A percentile compares a stretch with the other conserved stretches of the same genome.
These are phyloP conservation scores for Obba rivulosa DNA, from an alignment of 768 basidiomycete genomes.

Conservation along the genomic window DNA sequence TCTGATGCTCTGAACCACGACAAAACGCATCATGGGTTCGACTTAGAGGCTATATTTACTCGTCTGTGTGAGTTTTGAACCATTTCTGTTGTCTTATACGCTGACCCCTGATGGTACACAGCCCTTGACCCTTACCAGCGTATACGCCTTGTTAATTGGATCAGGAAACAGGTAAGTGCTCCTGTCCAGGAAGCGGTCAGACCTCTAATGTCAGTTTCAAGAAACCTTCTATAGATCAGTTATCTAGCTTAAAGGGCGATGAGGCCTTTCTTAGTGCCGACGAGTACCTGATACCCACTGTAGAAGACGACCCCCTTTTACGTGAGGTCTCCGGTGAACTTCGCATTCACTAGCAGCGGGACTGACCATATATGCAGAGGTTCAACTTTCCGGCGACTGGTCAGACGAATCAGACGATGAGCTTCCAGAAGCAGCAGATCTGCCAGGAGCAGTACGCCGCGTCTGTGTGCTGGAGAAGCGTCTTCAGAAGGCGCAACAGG, in stretches of 20 bases:
- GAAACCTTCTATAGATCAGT: conserved; percentile 46
- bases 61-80: conserved; percentile 45
- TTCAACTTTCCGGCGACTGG: conserved; percentile 59
- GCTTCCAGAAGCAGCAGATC: conserved; percentile 22
- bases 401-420: conserved; percentile 45
- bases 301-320: conserved; percentile 86
- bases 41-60: conserved; percentile 46
- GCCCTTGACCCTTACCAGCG: conserved; percentile 76
- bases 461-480: conserved; percentile 59
- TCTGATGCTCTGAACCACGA: conserved; percentile 61
- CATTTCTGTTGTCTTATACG: background rate
- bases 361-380: conserved; percentile 29
- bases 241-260: conserved; percentile 43
- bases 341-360: background rate
- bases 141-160: conserved; percentile 82
- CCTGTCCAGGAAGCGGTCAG: background rate
- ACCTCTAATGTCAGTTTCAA: conserved; percentile 24
- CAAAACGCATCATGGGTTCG: conserved; percentile 52
- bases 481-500: conserved; percentile 51
- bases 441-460: conserved; percentile 32
- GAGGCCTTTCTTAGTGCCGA: conserved; percentile 71
- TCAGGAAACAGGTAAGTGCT: conserved; percentile 61
- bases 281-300: conserved; percentile 71
- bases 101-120: conserved; percentile 24
- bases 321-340: conserved; percentile 46